Evolutionary conservation across 352 stramenopile genomes (phyloP).

Genomic region (Phytophthora palmivora): DNA sequence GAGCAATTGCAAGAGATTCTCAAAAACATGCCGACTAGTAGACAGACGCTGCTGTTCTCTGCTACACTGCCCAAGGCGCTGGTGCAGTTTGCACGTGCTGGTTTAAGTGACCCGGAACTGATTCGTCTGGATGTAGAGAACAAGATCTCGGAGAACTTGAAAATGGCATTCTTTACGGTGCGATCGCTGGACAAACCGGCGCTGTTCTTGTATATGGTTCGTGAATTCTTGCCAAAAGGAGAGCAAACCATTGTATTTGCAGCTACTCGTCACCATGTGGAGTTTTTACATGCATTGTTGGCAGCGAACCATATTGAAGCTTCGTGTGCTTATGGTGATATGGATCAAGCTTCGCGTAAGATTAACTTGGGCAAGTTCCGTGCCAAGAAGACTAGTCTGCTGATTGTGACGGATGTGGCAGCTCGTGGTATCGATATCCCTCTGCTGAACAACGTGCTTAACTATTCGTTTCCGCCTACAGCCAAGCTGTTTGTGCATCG

Average conservation of each 20-base stretch:
- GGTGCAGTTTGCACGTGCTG: conserved; percentile 98
- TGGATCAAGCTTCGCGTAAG: conserved; percentile 93
- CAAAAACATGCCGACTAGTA: conserved; percentile 87
- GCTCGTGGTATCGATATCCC: conserved; percentile 96
- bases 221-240: conserved; percentile 92
- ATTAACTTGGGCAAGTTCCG: conserved; percentile 93
- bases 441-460: conserved; percentile 96
- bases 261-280: conserved; percentile 98
- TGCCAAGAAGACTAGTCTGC: conserved; percentile 88
- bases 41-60: conserved; percentile 94
- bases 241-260: conserved; percentile 98
- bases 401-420: conserved; percentile 96
- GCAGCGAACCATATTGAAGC: conserved; percentile 84
- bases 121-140: conserved; percentile 98
- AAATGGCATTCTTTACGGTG: conserved; percentile 97
- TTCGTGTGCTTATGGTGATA: conserved; percentile 93
- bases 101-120: conserved; percentile 96
- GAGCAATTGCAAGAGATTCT: conserved; percentile 96
- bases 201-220: conserved; percentile 96
- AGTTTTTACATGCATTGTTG: conserved; percentile 97
- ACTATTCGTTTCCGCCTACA: conserved; percentile 95
- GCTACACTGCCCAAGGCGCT: conserved; percentile 98
- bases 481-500: conserved; percentile 97
- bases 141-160: conserved; percentile 98
- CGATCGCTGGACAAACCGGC: conserved; percentile 95